A percentile compares a stretch with the other conserved stretches of the same genome.
These are phyloP conservation scores for Penicillium waksmanii DNA, from an alignment of 495 filamentous ascomycete genomes.

Conservation along the genomic window DNA sequence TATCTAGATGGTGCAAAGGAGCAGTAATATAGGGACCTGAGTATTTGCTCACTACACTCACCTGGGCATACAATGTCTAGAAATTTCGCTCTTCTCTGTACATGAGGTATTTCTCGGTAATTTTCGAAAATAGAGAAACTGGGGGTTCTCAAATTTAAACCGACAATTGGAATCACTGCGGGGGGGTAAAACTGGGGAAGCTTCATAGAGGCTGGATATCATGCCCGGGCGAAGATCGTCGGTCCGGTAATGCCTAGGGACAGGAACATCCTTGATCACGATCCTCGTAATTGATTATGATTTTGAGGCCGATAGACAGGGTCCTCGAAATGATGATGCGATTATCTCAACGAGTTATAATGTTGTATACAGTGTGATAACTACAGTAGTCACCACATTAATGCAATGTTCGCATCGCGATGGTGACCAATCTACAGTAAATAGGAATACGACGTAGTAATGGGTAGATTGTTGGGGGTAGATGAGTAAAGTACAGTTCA, in stretches of 20 bases:
- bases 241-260: not conserved
- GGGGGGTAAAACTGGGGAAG: not conserved
- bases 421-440: not conserved
- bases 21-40: no score
- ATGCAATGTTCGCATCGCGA: no score
- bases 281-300: not conserved
- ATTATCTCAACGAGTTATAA: no score
- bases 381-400: no score
- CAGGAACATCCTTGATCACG: not conserved
- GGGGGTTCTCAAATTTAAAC: not conserved
- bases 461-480: constrained; percentile 2
- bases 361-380: no score
- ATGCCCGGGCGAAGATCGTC: not conserved
- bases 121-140: not conserved
- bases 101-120: no score
- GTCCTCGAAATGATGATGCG: no score
- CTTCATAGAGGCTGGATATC: not conserved
- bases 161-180: not conserved
- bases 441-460: not conserved
- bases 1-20: no score
- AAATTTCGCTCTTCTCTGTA: no score
- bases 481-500: constrained; percentile 21
- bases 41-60: no score
- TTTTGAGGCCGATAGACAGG: not conserved
- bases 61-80: no score